Evolutionary conservation across 1,139 yeast genomes (phyloP), one percentile per base, ranked within the genome.

Genomic region (Petasospora rhodanensis): DNA sequence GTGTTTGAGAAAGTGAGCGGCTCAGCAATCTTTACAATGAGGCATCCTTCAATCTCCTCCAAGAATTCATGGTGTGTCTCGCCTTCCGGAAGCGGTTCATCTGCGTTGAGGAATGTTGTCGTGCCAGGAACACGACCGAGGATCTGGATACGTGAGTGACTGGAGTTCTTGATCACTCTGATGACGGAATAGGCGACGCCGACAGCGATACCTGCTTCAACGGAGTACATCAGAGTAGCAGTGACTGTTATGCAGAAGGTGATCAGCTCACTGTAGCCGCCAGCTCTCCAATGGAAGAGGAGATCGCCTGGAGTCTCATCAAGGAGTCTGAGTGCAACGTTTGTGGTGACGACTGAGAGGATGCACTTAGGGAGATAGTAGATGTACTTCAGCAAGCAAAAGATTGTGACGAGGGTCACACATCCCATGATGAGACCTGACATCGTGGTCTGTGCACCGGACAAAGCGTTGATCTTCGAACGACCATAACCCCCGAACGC

Each of bases 401-500:
- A 64, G 1, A 84, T 74, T 4, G 87, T 77, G 12, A 84, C 46
- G 27, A 87, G 56, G 0, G 96, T 80, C 12, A 79, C 68, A 1
- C 73, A 19, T 0, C 95, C 93, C 79, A 89, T 81, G 6, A 85
- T 73, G 3, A 79, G 76, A 0, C 95, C 95, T 27, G 94, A 75
- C 59, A 82, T 65, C 6, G 93, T 91, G 0, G 96, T 83, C 45
- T 76, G 76, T 0, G 95, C 97, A 7, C 89, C 89, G 9, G 91
- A 78, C 29, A 86, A 65, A 2, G 91, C 84, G 59, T 91, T 91
- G 38, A 91, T 79, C 51, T 84, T 89, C 22, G 94, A 80, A 54
- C 98, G 71, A 2, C 96, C 97, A 53, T 91, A 91, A 0, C 98
- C 97, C 3, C 98, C 98, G 66, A 89, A 89, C 1, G 95, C 78